Evolutionary conservation across 441 rosid species (phyloP), one percentile per base, ranked within the genome.

Genomic region (Eruca vesicaria): DNA sequence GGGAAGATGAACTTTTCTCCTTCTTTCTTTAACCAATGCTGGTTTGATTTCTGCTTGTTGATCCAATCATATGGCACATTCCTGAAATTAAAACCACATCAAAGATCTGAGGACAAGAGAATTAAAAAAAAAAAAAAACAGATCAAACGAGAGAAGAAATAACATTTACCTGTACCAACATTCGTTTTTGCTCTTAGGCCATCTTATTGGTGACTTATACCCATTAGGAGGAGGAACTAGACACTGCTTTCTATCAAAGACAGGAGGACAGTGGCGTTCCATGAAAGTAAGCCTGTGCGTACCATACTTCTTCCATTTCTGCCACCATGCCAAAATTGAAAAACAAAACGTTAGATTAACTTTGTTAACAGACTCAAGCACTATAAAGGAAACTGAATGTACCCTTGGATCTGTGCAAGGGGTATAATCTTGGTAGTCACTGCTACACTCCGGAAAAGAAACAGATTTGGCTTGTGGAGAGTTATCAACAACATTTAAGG

Each of bases 31-130:
- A 93, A 84, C 99, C 99, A 95, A 33, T 95, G 84, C 85, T 95
- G 99, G 73, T 95, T 93, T 3, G 99, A 95, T 80, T 95, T 95
- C 85, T 91, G 83, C 80, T 82, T 95, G 88, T 91, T 91, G 68
- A 95, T 95, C 99, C 99, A 95, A 83, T 95, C 83, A 74, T 93
- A 95, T 9, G 99, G 99, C 55, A 95, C 99, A 74, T 95, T 95
- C 86, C 99, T 95, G 89, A 78, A 74, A 69, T 48, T 78, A 67
- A 68, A 23, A 80, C 63, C 10, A 67, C 65, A 69, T 50, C 56
- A 69, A 68, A 61, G 1, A 28, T 23, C 11, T 21, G 31, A 63
- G 58, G 14, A 50, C 5, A 71, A 15, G 31, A 66, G 55, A 70
- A 36, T 18, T 29, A 36, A 45, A 57, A 11, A 56, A 56, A 3